A percentile compares a stretch with the other conserved stretches of the same genome.
Conservation (phyloP, 306 rosid species). For the Betula pendula region DNA sequence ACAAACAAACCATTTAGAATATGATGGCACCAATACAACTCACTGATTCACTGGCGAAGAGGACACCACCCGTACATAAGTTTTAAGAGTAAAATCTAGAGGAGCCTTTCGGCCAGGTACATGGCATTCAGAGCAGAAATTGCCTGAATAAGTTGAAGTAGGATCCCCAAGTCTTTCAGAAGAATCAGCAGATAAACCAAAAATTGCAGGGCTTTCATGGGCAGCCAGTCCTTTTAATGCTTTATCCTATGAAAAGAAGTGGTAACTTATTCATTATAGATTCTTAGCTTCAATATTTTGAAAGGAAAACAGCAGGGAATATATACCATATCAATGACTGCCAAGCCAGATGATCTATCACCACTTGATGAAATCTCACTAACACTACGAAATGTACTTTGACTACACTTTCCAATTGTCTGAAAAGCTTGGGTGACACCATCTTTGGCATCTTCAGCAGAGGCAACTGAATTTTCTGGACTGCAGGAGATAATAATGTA, state of each 20-base stretch:
- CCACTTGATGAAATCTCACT: constrained; percentile 65
- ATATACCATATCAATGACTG: constrained; percentile 75
- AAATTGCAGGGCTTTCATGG: constrained; percentile 27
- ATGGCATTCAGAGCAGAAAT: constrained; percentile 45
- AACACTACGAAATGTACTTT: constrained; percentile 77
- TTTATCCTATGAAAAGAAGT: constrained; percentile 59
- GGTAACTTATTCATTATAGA: constrained; percentile 10
- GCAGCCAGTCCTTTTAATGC: constrained; percentile 79
- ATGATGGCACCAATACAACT: constrained; percentile 31
- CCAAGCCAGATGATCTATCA: constrained; percentile 52
- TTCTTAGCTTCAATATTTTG: neutral
- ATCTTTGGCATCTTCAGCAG: constrained; percentile 33
- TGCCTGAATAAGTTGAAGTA: constrained; percentile 37
- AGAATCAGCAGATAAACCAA: constrained; percentile 48
- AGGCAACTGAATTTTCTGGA: constrained; percentile 40
- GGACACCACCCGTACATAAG: constrained; percentile 64
- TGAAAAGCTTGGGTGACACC: constrained; percentile 39
- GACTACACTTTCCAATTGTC: constrained; percentile 51
- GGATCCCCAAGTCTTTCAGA: constrained; percentile 39
- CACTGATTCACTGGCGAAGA: constrained; percentile 62
- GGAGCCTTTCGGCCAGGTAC: constrained; percentile 74
- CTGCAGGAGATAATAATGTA: constrained; percentile 41
- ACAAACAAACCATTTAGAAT: neutral
- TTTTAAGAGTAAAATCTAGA: constrained; percentile 87
- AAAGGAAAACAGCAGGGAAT: constrained; percentile 13